Evolutionary conservation across 2,329 filamentous ascomycete genomes (phyloP).

Genomic region (Paraphaeosphaeria minitans): DNA sequence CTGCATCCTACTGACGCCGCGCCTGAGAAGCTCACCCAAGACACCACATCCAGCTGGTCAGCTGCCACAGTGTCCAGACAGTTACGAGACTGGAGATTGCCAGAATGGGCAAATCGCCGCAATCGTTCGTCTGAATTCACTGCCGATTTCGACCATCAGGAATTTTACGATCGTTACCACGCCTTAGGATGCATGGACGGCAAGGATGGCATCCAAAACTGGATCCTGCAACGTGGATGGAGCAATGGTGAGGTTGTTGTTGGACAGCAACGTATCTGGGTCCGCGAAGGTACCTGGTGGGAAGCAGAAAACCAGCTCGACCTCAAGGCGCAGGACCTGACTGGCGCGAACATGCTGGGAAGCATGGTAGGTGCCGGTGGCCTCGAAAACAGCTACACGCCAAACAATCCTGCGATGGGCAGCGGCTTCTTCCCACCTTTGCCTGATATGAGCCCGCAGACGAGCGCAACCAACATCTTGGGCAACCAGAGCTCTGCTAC

Average conservation of each 20-base stretch:
- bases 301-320: slow-evolving; percentile 97
- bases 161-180: slow-evolving; percentile 84
- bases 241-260: slow-evolving; percentile 96
- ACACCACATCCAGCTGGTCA: slow-evolving; percentile 85
- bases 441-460: slow-evolving; percentile 64
- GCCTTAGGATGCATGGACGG: slow-evolving; percentile 87
- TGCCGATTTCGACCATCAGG: slow-evolving; percentile 91
- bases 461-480: slow-evolving; percentile 74
- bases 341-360: slow-evolving; percentile 49
- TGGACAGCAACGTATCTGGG: slow-evolving; percentile 91
- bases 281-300: slow-evolving; percentile 95
- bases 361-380: slow-evolving; percentile 61
- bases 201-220: slow-evolving; percentile 89
- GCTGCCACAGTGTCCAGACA: slow-evolving; percentile 91
- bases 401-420: slow-evolving; percentile 57
- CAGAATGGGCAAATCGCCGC: slow-evolving; percentile 94
- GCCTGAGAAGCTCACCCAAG: slow-evolving; percentile 73
- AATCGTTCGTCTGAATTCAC: slow-evolving; percentile 94
- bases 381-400: slow-evolving; percentile 75
- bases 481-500: slow-evolving; percentile 50
- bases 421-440: slow-evolving; percentile 71
- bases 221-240: slow-evolving; percentile 94
- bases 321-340: slow-evolving; percentile 68
- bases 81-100: slow-evolving; percentile 87
- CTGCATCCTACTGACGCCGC: slow-evolving; percentile 89